Conservation (phyloP, 805 yeast species). For the Clavispora vitiphila region DNA sequence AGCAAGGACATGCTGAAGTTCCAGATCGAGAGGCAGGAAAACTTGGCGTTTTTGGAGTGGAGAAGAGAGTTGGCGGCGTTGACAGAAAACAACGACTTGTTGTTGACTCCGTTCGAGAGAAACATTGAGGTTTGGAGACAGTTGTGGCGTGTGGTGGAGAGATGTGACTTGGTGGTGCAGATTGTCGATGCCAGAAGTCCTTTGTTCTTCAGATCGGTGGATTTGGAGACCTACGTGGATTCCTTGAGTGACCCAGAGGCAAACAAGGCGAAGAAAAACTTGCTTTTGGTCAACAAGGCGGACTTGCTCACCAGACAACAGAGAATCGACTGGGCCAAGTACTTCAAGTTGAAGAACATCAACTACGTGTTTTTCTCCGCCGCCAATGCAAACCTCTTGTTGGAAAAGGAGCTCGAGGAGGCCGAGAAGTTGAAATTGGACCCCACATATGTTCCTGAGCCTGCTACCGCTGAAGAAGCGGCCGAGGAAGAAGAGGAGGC, state of each 20-base stretch:
- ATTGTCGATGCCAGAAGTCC: conserved; percentile 98
- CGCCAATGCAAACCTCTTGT: conserved; percentile 67
- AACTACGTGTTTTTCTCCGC: conserved; percentile 93
- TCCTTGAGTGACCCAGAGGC: conserved; percentile 56
- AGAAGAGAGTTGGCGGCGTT: conserved; percentile 81
- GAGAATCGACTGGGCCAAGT: conserved; percentile 81
- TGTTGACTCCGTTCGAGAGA: conserved; percentile 94
- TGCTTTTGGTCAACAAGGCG: conserved; percentile 87
- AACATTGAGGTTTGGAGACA: conserved; percentile 98
- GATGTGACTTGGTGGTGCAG: conserved; percentile 91
- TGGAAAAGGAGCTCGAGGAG: conserved; percentile 57
- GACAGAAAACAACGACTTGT: conserved; percentile 78
- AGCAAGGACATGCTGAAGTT: conserved; percentile 59
- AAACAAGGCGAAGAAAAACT: conserved; percentile 56
- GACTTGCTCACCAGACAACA: conserved; percentile 78
- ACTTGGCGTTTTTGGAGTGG: conserved; percentile 90
- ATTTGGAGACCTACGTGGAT: conserved; percentile 76
- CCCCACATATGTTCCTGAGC: conserved; percentile 6
- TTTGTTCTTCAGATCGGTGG: conserved; percentile 79
- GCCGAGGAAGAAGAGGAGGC: conserved; percentile 18
- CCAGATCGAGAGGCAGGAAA: conserved; percentile 82
- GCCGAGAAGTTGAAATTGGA: conserved; percentile 22
- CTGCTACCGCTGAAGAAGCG: conserved; percentile 7
- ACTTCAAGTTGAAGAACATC: conserved; percentile 64
- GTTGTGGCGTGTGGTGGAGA: conserved; percentile 94